Conservation (phyloP, 495 filamentous ascomycete species). For the Podospora appendiculata region DNA sequence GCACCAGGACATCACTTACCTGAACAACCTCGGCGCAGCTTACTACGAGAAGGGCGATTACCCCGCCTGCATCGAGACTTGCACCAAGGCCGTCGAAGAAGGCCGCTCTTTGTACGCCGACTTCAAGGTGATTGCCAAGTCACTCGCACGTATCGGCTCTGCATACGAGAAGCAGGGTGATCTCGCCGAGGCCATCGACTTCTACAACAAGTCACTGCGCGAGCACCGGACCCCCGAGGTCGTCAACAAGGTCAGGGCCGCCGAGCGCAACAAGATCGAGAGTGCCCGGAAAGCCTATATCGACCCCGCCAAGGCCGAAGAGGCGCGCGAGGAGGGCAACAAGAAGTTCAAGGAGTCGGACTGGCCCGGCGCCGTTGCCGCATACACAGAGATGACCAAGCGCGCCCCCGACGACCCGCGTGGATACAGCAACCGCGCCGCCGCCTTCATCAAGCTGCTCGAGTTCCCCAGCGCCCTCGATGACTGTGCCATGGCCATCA, state of each 20-base stretch:
- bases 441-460: slow-evolving; percentile 92
- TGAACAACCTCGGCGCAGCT: slow-evolving; percentile 92
- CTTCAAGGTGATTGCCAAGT: slow-evolving; percentile 97
- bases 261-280: slow-evolving; percentile 80
- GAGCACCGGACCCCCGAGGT: slow-evolving; percentile 96
- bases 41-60: slow-evolving; percentile 95
- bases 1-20: slow-evolving; percentile 92
- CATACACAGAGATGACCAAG: slow-evolving; percentile 96
- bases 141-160: slow-evolving; percentile 83
- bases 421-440: slow-evolving; percentile 94
- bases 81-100: slow-evolving; percentile 82
- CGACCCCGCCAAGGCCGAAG: slow-evolving; percentile 84
- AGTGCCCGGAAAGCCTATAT: slow-evolving; percentile 74
- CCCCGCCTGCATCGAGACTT: slow-evolving; percentile 74
- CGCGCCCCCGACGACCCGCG: slow-evolving; percentile 87
- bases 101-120: slow-evolving; percentile 81
- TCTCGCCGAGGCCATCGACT: slow-evolving; percentile 72
- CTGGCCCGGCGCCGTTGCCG: slow-evolving; percentile 92
- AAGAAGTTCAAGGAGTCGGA: slow-evolving; percentile 93
- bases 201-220: slow-evolving; percentile 86
- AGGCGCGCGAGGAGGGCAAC: slow-evolving; percentile 91
- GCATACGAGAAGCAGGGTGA: slow-evolving; percentile 87
- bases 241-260: slow-evolving; percentile 84
- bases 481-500: slow-evolving; percentile 87
- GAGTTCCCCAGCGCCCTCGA: slow-evolving; percentile 87